Base-by-base conservation (phyloP, 345 rosid genomes). In the Citropsis articulata region DNA sequence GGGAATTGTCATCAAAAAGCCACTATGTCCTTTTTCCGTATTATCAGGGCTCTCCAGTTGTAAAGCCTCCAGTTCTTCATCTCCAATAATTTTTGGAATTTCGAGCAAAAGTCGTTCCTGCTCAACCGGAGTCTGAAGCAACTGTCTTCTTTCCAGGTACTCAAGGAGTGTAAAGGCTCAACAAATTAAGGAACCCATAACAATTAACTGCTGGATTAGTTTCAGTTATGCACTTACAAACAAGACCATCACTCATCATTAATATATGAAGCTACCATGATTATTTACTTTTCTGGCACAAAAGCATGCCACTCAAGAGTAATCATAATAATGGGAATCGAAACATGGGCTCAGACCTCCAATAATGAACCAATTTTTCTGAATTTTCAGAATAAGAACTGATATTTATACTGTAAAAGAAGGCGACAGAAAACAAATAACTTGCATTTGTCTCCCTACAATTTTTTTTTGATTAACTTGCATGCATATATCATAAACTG, bases 71-170 rank as follows among this genome's bases (percentile, higher is more conserved):
- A 56, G 67, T 77, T 89, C 88, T 77, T 89, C 88, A 66, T 83
- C 71, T 53, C 22, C 57, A 53, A 89, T 77, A 75, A 93, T 86
- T 76, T 87, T 79, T 9, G 98, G 98, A 85, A 91, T 73, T 86
- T 90, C 87, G 55, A 40, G 50, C 76, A 93, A 61, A 48, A 90
- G 85, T 10, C 94, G 87, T n/a, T 89, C 38, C 77, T 91, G 92
- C 72, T 93, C 98, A 68, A 83, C 85, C 57, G 89, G 86, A 73
- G 84, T 89, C 84, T 87, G 84, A 72, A 95, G 98, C 83, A 89
- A 82, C 82, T 89, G 82, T 78, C 84, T 90, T 75, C 88, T 91
- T 38, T 93, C 98, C 83, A 95, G 72, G 88, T 93, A 91, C 81
- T 91, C 97, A 12, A 74, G 79, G 76, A 93, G 78, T 70, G 95